A percentile compares a stretch with the other conserved stretches of the same genome.
phyloP scores from a whole-genome alignment of 108 stramenopile genomes.

The Pelagomonas calceolata region DNA sequence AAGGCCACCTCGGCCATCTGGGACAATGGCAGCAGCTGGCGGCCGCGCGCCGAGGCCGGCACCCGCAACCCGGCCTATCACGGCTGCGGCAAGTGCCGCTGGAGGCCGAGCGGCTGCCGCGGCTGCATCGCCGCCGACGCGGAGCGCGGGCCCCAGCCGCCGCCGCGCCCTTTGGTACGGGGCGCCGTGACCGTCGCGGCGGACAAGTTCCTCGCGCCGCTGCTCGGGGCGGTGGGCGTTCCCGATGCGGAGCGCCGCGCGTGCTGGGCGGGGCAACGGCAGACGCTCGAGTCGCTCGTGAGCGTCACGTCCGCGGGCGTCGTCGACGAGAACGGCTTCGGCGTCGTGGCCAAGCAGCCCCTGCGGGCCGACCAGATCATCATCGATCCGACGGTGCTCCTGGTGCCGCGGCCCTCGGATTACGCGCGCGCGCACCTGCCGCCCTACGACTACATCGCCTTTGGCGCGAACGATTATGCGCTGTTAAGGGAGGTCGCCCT shows the following conservation, averaged over 20 bases:
- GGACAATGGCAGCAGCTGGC: background rate
- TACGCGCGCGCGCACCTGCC: conserved; percentile 2
- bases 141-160: background rate
- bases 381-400: conserved; percentile 1
- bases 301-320: background rate
- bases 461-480: background rate
- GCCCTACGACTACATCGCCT: conserved; percentile 4
- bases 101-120: background rate
- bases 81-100: conserved; percentile 10
- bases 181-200: background rate
- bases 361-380: background rate
- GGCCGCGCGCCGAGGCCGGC: background rate
- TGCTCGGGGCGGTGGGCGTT: background rate
- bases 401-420: conserved; percentile 4
- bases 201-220: background rate
- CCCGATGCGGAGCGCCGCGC: background rate
- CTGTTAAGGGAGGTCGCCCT: no score
- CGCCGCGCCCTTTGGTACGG: background rate
- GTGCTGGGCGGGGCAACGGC: background rate
- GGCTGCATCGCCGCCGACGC: conserved; percentile 8
- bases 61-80: background rate
- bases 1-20: no score
- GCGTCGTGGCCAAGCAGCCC: conserved; percentile 1
- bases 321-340: background rate
- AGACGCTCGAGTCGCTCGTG: background rate